Percentiles rank a stretch among this genome's conserved stretches.
Evolutionary conservation across 1,284 basidiomycete species (phyloP).

Genomic region (Lentinula novae-zelandiae): DNA sequence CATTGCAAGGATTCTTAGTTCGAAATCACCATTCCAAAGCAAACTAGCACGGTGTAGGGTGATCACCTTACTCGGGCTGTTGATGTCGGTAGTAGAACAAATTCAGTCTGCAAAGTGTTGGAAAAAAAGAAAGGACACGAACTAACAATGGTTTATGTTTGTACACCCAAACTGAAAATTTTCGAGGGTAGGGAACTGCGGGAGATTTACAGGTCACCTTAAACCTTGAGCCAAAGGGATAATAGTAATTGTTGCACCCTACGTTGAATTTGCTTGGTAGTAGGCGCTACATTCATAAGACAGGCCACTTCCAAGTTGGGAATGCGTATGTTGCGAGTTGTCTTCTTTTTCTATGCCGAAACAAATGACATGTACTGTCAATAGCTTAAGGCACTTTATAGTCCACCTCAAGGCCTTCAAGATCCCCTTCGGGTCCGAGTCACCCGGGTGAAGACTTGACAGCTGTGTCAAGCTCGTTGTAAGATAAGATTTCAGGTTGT

Average conservation of each 20-base stretch:
- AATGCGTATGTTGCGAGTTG: background rate
- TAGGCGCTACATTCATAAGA: too few species aligned
- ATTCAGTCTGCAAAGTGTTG: background rate
- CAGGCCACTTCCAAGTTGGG: background rate
- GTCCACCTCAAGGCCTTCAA: background rate
- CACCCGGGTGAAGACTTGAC: background rate
- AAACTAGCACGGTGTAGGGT: background rate
- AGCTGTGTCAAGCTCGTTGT: background rate
- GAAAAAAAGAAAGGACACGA: background rate
- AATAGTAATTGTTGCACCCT: background rate
- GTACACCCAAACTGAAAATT: too few species aligned
- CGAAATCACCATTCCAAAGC: background rate
- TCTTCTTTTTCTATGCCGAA: background rate
- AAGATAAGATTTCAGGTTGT: background rate
- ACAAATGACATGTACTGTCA: constrained; percentile 1
- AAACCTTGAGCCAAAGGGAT: background rate
- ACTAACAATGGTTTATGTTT: background rate
- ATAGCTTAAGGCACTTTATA: background rate
- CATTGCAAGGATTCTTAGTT: background rate
- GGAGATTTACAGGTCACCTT: background rate
- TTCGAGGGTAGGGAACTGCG: background rate
- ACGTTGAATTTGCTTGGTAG: too few species aligned
- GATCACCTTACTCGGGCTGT: background rate
- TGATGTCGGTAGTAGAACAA: too few species aligned
- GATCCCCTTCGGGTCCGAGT: background rate